A percentile compares a stretch with the other conserved stretches of the same genome.
phyloP scores from a whole-genome alignment of 2,329 filamentous ascomycete genomes.

The Domatiomyces globalis region DNA sequence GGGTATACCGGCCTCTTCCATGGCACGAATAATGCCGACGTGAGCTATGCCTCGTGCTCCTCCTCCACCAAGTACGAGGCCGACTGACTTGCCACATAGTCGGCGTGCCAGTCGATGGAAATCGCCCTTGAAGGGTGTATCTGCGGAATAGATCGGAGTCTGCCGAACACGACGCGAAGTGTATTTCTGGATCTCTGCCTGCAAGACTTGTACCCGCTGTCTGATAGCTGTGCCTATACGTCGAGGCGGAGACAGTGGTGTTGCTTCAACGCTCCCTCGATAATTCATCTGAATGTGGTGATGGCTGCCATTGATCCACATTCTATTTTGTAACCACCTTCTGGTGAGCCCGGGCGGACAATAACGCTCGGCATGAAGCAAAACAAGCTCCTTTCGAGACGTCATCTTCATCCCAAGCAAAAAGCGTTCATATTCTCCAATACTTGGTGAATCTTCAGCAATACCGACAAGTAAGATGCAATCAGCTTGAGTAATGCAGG shows the following conservation, averaged over 20 bases:
- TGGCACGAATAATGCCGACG: conserved; percentile 80
- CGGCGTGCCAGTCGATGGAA: conserved; percentile 85
- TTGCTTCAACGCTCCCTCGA: conserved; percentile 58
- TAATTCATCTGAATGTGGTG: conserved; percentile 96
- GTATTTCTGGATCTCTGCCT: conserved; percentile 96
- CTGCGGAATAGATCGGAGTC: conserved; percentile 74
- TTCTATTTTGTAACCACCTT: conserved; percentile 77
- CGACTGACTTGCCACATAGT: conserved; percentile 86
- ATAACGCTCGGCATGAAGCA: conserved; percentile 80
- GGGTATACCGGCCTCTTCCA: conserved; percentile 91
- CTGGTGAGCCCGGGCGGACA: conserved; percentile 72
- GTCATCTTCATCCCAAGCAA: conserved; percentile 95
- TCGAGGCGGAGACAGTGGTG: conserved; percentile 54
- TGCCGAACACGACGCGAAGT: conserved; percentile 86
- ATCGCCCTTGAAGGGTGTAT: conserved; percentile 88
- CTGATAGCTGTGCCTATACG: conserved; percentile 77
- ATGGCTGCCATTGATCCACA: conserved; percentile 97
- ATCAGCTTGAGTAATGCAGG: conserved; percentile 91
- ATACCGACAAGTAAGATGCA: conserved; percentile 87
- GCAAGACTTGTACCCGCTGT: conserved; percentile 81
- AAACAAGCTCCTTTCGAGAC: conserved; percentile 77
- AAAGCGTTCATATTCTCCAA: conserved; percentile 94
- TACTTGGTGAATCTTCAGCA: conserved; percentile 74
- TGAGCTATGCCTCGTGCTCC: conserved; percentile 86
- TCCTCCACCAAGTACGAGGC: conserved; percentile 83